phyloP scores from a whole-genome alignment of 441 rosid species.

The Rhodomyrtus psidioides region DNA sequence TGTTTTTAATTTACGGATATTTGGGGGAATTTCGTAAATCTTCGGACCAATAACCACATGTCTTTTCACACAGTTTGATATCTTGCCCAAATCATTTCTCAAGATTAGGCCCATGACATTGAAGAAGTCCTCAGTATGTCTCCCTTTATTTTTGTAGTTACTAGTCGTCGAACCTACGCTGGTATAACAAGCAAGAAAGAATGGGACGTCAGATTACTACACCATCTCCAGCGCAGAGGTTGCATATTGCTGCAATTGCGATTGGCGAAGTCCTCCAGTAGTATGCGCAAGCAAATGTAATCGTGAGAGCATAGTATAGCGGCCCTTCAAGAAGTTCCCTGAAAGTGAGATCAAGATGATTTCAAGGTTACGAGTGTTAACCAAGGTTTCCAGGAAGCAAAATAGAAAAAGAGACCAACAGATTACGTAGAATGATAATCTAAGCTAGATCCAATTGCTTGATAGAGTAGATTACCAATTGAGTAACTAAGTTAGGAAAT shows the following conservation, averaged over 20 bases:
- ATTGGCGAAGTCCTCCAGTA: neutral
- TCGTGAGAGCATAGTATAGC: neutral
- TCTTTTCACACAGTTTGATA: neutral
- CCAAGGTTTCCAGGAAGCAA: neutral
- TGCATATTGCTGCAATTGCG: neutral
- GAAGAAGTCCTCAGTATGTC: neutral
- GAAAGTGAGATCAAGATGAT: neutral
- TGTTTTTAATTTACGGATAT: neutral
- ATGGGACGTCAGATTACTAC: neutral
- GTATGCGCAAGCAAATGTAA: neutral
- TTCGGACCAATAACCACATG: neutral
- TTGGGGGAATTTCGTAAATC: neutral
- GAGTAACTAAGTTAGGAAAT: neutral
- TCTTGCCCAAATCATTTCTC: too few species aligned
- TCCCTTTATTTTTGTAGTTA: neutral
- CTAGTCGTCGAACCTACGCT: neutral
- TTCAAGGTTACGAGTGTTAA: neutral
- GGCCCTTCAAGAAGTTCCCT: neutral
- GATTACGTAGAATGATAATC: neutral
- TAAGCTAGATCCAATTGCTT: neutral
- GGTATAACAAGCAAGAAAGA: neutral
- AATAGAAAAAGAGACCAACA: neutral
- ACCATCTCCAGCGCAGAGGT: constrained; percentile 1
- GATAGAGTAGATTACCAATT: neutral
- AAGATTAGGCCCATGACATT: too few species aligned